Base-by-base conservation (phyloP, 2,329 filamentous ascomycete species). In the Chaetothyriales sp. region DNA sequence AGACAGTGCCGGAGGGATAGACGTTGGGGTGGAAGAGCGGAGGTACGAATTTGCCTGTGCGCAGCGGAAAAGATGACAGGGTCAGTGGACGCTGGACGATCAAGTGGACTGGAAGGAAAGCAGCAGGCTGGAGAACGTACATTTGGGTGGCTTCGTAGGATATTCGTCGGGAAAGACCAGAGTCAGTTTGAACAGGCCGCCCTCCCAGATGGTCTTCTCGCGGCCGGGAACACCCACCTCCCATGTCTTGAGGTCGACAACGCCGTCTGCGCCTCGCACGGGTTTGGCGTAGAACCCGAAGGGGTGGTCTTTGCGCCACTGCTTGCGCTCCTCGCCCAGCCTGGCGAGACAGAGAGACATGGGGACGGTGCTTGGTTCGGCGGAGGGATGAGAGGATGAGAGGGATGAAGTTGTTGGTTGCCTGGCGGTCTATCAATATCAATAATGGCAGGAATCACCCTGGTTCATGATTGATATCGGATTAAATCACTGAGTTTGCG, bases 21-120 rank as follows among this genome's bases (percentile, higher is more conserved):
- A 98, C 92, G 67, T 98, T 98, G 0, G 92, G 92, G 64, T 98
- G 92, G 73, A 98, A 98, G 43, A 98, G 80, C 19, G 92, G 90
- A 10, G 92, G 92, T 0, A 83, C 79, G 64, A 98, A 98, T 77
- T 95, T 95, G 81, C 89, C 89, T 95, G 60, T 10, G 18, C n/a
- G 8, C 28, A 9, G 32, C 4, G 32, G 15, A 39, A 12, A 39
- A 36, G 28, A 12, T 15, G 10, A 47, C 1, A 15, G 39, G 44
- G 43, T 50, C 18, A 44, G 32, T 43, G 7, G 8, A 12, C 8
- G 18, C 2, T 8, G 15, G 9, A 22, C 44, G 18, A 53, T 26
- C 12, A 15, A 4, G 32, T 4, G 8, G 18, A 47, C 4, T 47
- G 18, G n/a, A n/a, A n/a, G n/a, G n/a, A n/a, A 22, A 12, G 19